Conservation (phyloP, 106 monocot species). For the Allium fistulosum region DNA sequence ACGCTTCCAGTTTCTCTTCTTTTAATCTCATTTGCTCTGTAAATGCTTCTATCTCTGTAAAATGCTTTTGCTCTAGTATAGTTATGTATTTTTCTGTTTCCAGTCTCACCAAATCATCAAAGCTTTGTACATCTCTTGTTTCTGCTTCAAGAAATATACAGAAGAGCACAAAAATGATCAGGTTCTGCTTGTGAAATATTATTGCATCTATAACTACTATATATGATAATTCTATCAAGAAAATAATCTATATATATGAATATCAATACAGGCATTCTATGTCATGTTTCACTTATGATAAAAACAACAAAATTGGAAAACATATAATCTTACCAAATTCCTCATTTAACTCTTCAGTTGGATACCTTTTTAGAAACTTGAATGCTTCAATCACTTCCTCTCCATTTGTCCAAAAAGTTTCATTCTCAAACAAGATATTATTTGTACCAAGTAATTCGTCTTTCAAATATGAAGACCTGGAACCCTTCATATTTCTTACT, state of each 20-base stretch:
- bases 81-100: conserved; percentile 45
- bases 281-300: too few species aligned
- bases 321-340: too few species aligned
- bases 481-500: conserved; percentile 22
- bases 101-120: conserved; percentile 61
- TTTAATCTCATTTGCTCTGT: conserved; percentile 70
- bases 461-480: neutral
- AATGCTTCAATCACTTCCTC: conserved; percentile 2
- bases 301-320: too few species aligned
- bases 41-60: conserved; percentile 73
- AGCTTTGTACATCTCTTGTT: conserved; percentile 24
- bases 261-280: too few species aligned
- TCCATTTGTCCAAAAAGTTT: neutral
- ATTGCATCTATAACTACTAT: too few species aligned
- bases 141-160: conserved; percentile 4
- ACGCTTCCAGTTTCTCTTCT: conserved; percentile 73
- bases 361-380: conserved; percentile 22
- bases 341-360: conserved; percentile 28
- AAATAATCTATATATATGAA: too few species aligned
- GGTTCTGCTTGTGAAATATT: too few species aligned
- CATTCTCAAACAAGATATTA: neutral
- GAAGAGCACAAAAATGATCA: neutral
- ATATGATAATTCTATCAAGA: too few species aligned
- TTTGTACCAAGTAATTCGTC: neutral
- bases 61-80: conserved; percentile 46